Percentiles rank a stretch among this genome's conserved stretches.
These are phyloP conservation scores for Termitomyces sp. DNA, from an alignment of 768 basidiomycete genomes.

Conservation along the genomic window DNA sequence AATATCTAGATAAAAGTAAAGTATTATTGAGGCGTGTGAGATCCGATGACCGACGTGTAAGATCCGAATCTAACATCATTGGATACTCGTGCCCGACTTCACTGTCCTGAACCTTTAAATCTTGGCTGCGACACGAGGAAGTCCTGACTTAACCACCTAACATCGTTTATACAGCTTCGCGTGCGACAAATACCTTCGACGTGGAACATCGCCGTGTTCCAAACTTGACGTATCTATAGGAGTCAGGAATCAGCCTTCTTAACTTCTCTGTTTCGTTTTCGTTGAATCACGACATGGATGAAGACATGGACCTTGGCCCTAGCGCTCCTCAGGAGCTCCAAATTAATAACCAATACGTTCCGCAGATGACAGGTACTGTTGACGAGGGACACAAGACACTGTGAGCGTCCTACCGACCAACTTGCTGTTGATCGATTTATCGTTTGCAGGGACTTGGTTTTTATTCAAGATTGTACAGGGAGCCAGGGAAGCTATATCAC, in stretches of 20 bases:
- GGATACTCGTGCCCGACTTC: constrained; percentile 23
- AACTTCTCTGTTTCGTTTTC: constrained; percentile 10
- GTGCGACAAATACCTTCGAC: not conserved
- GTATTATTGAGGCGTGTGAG: not conserved
- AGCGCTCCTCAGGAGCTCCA: constrained; percentile 28
- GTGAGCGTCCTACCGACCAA: constrained; percentile 36
- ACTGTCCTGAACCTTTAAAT: constrained; percentile 16
- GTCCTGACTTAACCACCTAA: constrained; percentile 20
- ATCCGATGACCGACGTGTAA: constrained; percentile 36
- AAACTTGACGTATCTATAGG: constrained; percentile 7
- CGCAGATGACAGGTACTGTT: constrained; percentile 16
- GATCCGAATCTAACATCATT: constrained; percentile 37
- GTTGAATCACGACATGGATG: constrained; percentile 51
- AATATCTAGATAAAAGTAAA: not conserved
- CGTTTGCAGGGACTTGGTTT: constrained; percentile 75
- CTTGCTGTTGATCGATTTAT: constrained; percentile 14
- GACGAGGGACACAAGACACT: constrained; percentile 63
- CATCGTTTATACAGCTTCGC: constrained; percentile 11
- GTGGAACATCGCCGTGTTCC: not conserved
- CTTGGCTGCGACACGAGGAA: constrained; percentile 4
- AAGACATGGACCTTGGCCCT: constrained; percentile 70
- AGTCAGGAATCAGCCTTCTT: constrained; percentile 5
- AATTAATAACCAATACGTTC: constrained; percentile 27
- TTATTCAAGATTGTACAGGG: constrained; percentile 94
- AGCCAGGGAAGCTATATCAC: constrained; percentile 87